phyloP scores from a whole-genome alignment of 495 filamentous ascomycete genomes.

The Xylaria longipes region DNA sequence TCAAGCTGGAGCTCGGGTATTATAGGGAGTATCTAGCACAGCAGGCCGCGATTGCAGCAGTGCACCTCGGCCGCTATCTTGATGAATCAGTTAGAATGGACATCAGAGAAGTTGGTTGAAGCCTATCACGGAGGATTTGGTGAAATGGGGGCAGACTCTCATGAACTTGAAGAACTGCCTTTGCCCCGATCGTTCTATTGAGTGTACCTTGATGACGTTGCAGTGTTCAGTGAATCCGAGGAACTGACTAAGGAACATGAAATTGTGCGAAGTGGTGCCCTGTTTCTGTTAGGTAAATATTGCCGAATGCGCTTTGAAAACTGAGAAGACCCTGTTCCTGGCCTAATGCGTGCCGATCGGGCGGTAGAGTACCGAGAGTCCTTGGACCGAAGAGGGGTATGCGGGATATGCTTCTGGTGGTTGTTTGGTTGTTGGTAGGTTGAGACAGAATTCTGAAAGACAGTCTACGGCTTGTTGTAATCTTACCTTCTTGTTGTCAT shows the following conservation, averaged over 20 bases:
- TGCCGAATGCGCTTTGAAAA: not conserved
- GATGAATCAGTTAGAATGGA: not conserved
- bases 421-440: not conserved
- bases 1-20: not conserved
- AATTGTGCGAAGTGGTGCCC: not conserved
- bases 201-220: not conserved
- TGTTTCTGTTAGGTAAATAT: no score
- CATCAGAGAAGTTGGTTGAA: not conserved
- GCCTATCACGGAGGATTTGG: not conserved
- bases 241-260: not conserved
- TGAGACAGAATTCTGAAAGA: not conserved
- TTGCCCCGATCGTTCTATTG: not conserved
- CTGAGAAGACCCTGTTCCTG: not conserved
- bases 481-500: not conserved
- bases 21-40: not conserved
- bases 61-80: not conserved
- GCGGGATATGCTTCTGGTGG: not conserved
- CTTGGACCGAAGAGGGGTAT: not conserved
- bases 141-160: not conserved
- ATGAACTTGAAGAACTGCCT: not conserved
- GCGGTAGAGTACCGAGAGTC: not conserved
- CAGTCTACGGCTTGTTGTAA: not conserved
- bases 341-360: not conserved
- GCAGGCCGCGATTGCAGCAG: not conserved
- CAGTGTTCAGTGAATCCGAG: not conserved